Evolutionary conservation across 2,329 filamentous ascomycete species (phyloP).

Genomic region (Aspergillus alliaceus): DNA sequence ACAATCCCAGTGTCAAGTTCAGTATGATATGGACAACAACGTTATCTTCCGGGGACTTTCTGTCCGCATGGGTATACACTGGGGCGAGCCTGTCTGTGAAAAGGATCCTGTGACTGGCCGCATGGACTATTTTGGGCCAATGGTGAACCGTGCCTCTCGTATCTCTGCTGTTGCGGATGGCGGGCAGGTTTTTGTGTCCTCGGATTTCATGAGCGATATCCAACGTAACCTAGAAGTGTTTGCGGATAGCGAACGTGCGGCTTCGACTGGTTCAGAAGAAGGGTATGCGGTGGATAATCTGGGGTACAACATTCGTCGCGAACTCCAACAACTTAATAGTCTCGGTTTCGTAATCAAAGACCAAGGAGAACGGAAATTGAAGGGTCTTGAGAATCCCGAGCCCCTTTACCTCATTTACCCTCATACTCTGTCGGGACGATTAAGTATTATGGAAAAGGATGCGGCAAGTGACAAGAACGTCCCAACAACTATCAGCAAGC

Average conservation of each 20-base stretch:
- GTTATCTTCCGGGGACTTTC: conserved; percentile 92
- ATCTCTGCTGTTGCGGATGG: conserved; percentile 94
- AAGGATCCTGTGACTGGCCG: conserved; percentile 93
- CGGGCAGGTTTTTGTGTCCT: conserved; percentile 93
- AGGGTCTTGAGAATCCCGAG: conserved; percentile 96
- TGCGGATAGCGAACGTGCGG: conserved; percentile 75
- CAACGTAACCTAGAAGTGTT: conserved; percentile 87
- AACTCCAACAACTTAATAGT: conserved; percentile 80
- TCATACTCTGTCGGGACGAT: conserved; percentile 76
- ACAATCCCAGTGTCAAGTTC: conserved; percentile 78
- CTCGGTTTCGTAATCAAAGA: conserved; percentile 98
- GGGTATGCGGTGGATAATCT: conserved; percentile 73
- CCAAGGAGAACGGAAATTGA: conserved; percentile 90
- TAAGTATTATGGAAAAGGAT: conserved; percentile 48
- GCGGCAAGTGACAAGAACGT: conserved; percentile 43
- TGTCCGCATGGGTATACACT: conserved; percentile 97
- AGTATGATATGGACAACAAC: conserved; percentile 79
- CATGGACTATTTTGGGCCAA: conserved; percentile 99
- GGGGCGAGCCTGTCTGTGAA: conserved; percentile 90
- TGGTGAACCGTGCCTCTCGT: conserved; percentile 96
- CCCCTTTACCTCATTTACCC: conserved; percentile 95
- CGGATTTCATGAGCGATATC: conserved; percentile 95
- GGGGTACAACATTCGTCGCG: conserved; percentile 77
- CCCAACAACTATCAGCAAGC: conserved; percentile 59
- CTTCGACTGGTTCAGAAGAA: conserved; percentile 70